Base-by-base conservation (phyloP, 805 yeast genomes). In the Maudiozyma bulderi region DNA sequence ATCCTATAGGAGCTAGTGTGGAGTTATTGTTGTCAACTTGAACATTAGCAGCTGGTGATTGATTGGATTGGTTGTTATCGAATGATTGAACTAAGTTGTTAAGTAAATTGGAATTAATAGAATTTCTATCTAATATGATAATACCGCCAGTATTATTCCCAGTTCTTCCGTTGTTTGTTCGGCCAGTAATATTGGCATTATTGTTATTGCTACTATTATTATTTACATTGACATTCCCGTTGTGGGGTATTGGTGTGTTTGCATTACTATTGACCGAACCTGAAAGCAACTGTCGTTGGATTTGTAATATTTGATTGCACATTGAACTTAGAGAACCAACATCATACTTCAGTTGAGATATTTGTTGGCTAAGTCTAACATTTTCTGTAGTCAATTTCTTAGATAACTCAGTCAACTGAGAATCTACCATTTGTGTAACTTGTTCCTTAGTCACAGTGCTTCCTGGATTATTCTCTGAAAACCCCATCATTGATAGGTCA, bases 341-440 rank as follows among this genome's bases (percentile, higher is more conserved):
- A 29, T 65, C 68, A 0, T 57, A 49, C 46, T 61, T 64, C 40
- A 65, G 45, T 34, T 56, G 56, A 3, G 57, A 52, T 13, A 65
- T 54, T 47, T 65, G 66, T 52, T 61, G 66, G 11, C 61, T 56
- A 28, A 64, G 46, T 40, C 64, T 52, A 11, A 60, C 54, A 50
- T 64, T 64, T 49, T 65, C 67, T 2, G 64, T 57, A 0, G 63
- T 61, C 37, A 62, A 53, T 38, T 60, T 55, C 46, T 57, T 55
- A 5, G 67, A 62, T 11, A 64, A 50, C 39, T 57, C 58, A 29
- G 60, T 43, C 46, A 58, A 61, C 41, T 57, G 54, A 31, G 56
- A 41, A 26, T 55, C 58, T 10, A 55, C 37, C 14, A 45, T 40
- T 30, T 46, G 31, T 10, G 52, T 43, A 14, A 50, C 38, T 15